A percentile compares a stretch with the other conserved stretches of the same genome.
Evolutionary conservation across 2,329 filamentous ascomycete genomes (phyloP).

Genomic region (Madurella mycetomatis): DNA sequence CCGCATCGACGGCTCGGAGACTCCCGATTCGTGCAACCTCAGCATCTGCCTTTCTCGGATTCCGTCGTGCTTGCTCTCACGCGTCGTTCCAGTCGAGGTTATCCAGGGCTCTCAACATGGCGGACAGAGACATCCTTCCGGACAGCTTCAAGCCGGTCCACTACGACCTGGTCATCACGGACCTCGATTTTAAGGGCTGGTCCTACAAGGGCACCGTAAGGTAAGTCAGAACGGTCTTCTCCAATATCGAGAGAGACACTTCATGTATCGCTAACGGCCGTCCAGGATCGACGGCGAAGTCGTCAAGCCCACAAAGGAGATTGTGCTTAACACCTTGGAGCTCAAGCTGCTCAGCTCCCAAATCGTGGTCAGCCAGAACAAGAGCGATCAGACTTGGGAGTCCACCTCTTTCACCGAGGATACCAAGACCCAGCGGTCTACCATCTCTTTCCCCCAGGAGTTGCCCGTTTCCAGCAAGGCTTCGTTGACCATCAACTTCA

Average conservation of each 20-base stretch:
- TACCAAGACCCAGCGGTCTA: conserved; percentile 76
- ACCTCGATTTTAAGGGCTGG: conserved; percentile 71
- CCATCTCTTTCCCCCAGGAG: conserved; percentile 67
- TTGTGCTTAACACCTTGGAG: conserved; percentile 81
- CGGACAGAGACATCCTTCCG: conserved; percentile 60
- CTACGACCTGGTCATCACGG: conserved; percentile 76
- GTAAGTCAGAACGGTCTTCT: conserved; percentile 34
- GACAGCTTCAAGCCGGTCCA: conserved; percentile 72
- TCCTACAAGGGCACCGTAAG: conserved; percentile 77
- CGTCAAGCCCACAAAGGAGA: conserved; percentile 64
- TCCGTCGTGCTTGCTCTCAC: conserved; percentile 18
- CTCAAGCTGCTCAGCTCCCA: conserved; percentile 68
- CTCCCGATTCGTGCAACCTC: conserved; percentile 7
- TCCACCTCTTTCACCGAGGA: conserved; percentile 73
- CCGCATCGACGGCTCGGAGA: conserved; percentile 6
- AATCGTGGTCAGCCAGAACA: conserved; percentile 54
- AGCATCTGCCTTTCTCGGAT: conserved; percentile 5
- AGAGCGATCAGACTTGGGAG: conserved; percentile 53
- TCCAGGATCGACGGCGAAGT: conserved; percentile 69
- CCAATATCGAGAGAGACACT: background rate
- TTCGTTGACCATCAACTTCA: conserved; percentile 58
- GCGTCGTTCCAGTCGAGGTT: conserved; percentile 14
- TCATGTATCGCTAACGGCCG: background rate
- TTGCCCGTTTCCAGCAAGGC: conserved; percentile 65
- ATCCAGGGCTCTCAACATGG: conserved; percentile 36